phyloP scores from a whole-genome alignment of 495 filamentous ascomycete genomes.

The Chlorociboria aeruginascens region DNA sequence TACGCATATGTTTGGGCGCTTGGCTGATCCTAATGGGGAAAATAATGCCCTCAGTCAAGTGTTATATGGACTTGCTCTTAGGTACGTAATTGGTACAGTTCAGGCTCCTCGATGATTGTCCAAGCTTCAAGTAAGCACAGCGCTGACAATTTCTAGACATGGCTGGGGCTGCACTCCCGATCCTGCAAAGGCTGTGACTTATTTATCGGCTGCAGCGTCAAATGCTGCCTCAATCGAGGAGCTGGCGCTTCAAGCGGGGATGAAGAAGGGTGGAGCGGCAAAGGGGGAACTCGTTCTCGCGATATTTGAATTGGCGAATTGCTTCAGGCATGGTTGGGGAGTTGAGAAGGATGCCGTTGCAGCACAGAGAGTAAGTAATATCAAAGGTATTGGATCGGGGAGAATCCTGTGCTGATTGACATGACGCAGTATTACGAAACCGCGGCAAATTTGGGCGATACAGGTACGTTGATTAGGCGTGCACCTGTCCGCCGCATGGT shows the following conservation, averaged over 20 bases:
- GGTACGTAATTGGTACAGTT: constrained; percentile 40
- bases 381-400: constrained; percentile 9
- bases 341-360: constrained; percentile 79
- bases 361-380: constrained; percentile 43
- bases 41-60: constrained; percentile 95
- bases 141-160: constrained; percentile 42
- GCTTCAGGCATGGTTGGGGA: constrained; percentile 94
- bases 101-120: neutral
- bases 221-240: constrained; percentile 82
- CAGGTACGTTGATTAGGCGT: constrained; percentile 31
- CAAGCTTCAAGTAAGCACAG: neutral
- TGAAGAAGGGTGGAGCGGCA: constrained; percentile 86
- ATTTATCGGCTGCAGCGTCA: constrained; percentile 78
- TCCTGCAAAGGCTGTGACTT: constrained; percentile 61
- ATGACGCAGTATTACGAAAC: constrained; percentile 80
- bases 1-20: constrained; percentile 72
- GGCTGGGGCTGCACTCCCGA: constrained; percentile 81
- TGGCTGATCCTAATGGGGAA: constrained; percentile 73
- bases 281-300: constrained; percentile 97
- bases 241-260: constrained; percentile 67
- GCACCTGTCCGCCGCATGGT: constrained; percentile 3
- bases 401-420: constrained; percentile 7
- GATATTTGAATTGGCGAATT: constrained; percentile 92
- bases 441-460: constrained; percentile 89
- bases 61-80: constrained; percentile 83